Evolutionary conservation across 768 basidiomycete genomes (phyloP).

Genomic region (Rhizopogon vinicolor): DNA sequence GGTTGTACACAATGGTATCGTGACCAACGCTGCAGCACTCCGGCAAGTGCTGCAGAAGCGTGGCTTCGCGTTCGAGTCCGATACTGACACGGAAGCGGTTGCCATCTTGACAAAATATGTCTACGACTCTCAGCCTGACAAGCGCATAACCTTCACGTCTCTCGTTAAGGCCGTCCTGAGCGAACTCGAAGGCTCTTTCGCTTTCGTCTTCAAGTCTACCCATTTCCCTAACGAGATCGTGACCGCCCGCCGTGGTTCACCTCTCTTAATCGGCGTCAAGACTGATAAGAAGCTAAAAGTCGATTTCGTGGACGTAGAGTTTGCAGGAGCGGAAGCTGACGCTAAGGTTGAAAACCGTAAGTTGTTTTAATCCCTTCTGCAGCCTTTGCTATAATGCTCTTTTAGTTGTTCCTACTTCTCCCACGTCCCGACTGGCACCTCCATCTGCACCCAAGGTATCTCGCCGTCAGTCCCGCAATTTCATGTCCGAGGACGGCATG

Average conservation of each 20-base stretch:
- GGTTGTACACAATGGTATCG: conserved; percentile 98
- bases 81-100: conserved; percentile 97
- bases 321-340: conserved; percentile 68
- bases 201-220: conserved; percentile 96
- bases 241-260: conserved; percentile 94
- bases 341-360: conserved; percentile 41
- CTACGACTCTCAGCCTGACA: conserved; percentile 88
- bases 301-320: conserved; percentile 98
- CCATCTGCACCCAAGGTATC: conserved; percentile 70
- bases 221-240: conserved; percentile 97
- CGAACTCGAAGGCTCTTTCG: conserved; percentile 98
- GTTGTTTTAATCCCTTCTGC: conserved; percentile 10
- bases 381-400: conserved; percentile 1
- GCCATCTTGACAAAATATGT: conserved; percentile 96
- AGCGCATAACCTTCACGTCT: conserved; percentile 82
- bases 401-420: conserved; percentile 43
- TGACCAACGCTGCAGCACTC: conserved; percentile 89
- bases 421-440: conserved; percentile 65
- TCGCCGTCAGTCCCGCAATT: conserved; percentile 93
- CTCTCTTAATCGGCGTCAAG: conserved; percentile 96
- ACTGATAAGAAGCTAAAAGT: conserved; percentile 99
- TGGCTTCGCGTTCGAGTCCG: conserved; percentile 89
- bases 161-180: conserved; percentile 94
- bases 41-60: conserved; percentile 92
- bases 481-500: conserved; percentile 97